phyloP scores from a whole-genome alignment of 192 early-diverging fungal species.

The Coemansia sp. region DNA sequence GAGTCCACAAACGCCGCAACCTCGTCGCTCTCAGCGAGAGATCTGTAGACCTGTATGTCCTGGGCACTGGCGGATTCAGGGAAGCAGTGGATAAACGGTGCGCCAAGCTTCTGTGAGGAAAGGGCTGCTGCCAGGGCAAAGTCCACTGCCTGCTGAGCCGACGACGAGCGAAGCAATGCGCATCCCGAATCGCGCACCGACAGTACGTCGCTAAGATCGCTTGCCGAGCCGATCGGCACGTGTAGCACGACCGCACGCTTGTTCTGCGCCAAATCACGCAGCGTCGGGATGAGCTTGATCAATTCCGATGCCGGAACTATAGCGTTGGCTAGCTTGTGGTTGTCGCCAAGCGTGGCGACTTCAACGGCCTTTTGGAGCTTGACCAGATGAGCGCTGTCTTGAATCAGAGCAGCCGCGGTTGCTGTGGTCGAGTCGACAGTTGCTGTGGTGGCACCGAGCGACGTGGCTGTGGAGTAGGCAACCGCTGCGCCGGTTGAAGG shows the following conservation, averaged over 20 bases:
- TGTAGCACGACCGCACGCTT: constrained; percentile 31
- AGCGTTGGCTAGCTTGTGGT: constrained; percentile 3
- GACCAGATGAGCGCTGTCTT: constrained; percentile 5
- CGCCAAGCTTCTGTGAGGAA: constrained; percentile 57
- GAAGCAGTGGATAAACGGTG: constrained; percentile 68
- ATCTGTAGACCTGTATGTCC: constrained; percentile 27
- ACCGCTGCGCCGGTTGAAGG: constrained; percentile 34
- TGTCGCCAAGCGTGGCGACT: constrained; percentile 10
- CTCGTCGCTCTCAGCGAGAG: constrained; percentile 39
- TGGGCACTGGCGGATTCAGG: constrained; percentile 25
- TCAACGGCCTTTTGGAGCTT: constrained; percentile 20
- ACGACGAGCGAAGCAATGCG: constrained; percentile 70
- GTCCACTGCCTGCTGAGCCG: constrained; percentile 79
- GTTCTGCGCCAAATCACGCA: constrained; percentile 32
- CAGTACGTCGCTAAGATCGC: constrained; percentile 59
- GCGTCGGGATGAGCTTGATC: constrained; percentile 34
- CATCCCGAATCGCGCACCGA: constrained; percentile 76
- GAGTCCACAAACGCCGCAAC: constrained; percentile 33
- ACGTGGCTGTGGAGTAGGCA: constrained; percentile 22
- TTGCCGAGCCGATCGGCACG: constrained; percentile 24
- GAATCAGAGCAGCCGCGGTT: constrained; percentile 11
- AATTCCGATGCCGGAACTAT: constrained; percentile 21
- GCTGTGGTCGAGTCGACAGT: constrained; percentile 3
- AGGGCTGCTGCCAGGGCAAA: constrained; percentile 77
- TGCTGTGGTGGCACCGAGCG: constrained; percentile 22